A percentile compares a stretch with the other conserved stretches of the same genome.
Evolutionary conservation across 176 grass and related monocot species (phyloP).

Genomic region (Zoysia japonica): DNA sequence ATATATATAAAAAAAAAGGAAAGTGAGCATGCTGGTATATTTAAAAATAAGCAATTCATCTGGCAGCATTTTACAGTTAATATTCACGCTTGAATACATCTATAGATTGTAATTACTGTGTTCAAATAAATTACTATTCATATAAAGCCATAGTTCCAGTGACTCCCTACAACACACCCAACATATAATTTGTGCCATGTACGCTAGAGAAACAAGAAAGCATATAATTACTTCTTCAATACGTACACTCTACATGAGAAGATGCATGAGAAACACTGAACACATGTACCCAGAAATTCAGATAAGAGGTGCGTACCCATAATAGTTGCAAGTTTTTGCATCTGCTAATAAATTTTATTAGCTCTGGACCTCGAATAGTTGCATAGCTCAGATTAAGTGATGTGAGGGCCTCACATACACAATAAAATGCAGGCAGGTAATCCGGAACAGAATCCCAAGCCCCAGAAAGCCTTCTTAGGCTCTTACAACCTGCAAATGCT

Average conservation of each 20-base stretch:
- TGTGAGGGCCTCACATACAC: conserved; percentile 61
- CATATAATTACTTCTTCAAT: conserved; percentile 4
- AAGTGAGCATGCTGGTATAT: background rate
- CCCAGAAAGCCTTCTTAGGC: conserved; percentile 56
- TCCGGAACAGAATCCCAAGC: conserved; percentile 54
- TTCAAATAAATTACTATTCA: conserved; percentile 8
- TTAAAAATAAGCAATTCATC: conserved; percentile 13
- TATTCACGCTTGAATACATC: background rate
- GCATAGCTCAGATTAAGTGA: conserved; percentile 72
- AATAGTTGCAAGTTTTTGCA: conserved; percentile 62
- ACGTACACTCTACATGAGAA: background rate
- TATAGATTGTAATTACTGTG: background rate
- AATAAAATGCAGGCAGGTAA: conserved; percentile 64
- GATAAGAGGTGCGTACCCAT: conserved; percentile 53
- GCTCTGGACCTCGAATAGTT: conserved; percentile 53
- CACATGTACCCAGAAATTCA: background rate
- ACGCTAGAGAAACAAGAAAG: conserved; percentile 24
- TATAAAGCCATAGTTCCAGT: background rate
- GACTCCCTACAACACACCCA: background rate
- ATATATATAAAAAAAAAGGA: too few species aligned
- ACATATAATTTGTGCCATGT: background rate
- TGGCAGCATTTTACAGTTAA: background rate
- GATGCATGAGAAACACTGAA: background rate
- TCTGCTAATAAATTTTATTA: conserved; percentile 62
- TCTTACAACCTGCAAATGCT: conserved; percentile 54